phyloP scores from a whole-genome alignment of 768 basidiomycete species.

The Lentinula sp. region DNA sequence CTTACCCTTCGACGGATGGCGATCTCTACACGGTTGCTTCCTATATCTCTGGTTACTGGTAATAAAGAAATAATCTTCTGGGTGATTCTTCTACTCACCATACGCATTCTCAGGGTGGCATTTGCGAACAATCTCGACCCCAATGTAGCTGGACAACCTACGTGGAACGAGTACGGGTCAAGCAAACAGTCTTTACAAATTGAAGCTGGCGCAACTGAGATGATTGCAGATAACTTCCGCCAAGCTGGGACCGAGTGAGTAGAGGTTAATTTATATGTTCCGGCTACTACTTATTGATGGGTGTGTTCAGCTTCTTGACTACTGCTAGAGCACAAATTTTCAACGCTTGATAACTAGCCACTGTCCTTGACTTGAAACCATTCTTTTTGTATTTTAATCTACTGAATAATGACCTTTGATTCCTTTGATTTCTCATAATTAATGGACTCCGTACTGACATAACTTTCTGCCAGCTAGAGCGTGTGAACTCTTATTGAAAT shows the following conservation, averaged over 20 bases:
- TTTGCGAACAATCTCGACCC: constrained; percentile 20
- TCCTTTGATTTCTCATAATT: too few species aligned
- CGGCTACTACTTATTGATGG: neutral
- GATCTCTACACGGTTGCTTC: neutral
- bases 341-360: neutral
- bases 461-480: too few species aligned
- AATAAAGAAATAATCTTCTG: too few species aligned
- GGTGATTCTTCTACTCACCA: neutral
- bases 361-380: neutral
- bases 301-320: neutral
- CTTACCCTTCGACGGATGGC: neutral
- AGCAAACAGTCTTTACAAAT: neutral
- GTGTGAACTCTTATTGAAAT: too few species aligned
- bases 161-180: neutral
- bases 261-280: neutral
- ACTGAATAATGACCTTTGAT: too few species aligned
- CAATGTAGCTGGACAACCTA: constrained; percentile 12
- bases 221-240: neutral
- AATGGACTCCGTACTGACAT: too few species aligned
- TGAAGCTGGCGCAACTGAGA: neutral
- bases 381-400: neutral
- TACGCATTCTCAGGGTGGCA: constrained; percentile 21
- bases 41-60: constrained; percentile 1
- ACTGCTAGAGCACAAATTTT: neutral
- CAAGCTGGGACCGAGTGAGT: neutral